Base-by-base conservation (phyloP, 805 yeast genomes). In the Kazachstania kunashirensis region DNA sequence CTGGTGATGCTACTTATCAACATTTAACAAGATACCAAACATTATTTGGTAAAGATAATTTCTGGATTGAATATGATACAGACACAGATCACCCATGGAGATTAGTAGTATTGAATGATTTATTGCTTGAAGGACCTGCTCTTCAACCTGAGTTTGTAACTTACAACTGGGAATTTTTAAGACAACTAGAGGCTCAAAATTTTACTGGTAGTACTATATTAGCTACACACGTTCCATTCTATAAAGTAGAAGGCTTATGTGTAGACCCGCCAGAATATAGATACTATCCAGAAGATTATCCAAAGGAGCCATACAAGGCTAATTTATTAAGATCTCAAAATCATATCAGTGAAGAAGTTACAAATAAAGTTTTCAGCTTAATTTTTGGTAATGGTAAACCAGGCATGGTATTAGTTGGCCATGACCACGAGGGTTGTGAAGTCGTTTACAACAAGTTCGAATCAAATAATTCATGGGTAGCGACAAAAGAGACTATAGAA, bases 351-450 rank as follows among this genome's bases (percentile, higher is more conserved):
- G 62, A 67, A 43, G 80, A 78, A 5, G 70, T 80, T 0, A 63
- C 89, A 3, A 80, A 79, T 52, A 65, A 68, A 42, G 77, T 89
- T 2, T 58, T 92, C 46, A 69, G 81, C 47, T 67, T 78, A n/a
- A 68, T 84, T 12, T 89, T 89, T 55, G 73, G 73, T 26, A 71
- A 71, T 46, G 60, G 66, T 7, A 72, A 74, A 44, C 76, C 80
- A 14, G 97, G 97, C 15, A 66, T 89, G 8, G 75, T 92, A 3
- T 61, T 89, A 29, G 84, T 95, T 0, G 98, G 98, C 1, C 98
- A 92, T 60, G 98, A 92, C 53, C 98, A 92, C 53, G 88, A 79
- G 46, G 98, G 98, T 2, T 92, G 98, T 54, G 79, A 76, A 47
- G 72, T 77, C 25, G 68, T 70, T 57, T 84, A 82, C 55, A 74